Evolutionary conservation across 2,329 filamentous ascomycete species (phyloP).

Genomic region (Fusarium chlamydosporum): DNA sequence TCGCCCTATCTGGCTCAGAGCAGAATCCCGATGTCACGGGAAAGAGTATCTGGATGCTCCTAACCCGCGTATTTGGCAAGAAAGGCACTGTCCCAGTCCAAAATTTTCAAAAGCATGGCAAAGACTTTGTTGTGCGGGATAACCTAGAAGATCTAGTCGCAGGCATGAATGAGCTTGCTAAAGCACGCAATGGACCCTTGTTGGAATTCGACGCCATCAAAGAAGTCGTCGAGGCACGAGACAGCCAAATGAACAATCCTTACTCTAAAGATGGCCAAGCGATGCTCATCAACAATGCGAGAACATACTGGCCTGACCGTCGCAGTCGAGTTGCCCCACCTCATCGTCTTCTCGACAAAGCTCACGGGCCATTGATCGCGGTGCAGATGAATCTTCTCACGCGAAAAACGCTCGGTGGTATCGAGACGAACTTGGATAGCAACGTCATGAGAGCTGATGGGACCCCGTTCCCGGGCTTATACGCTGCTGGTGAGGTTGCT

Average conservation of each 20-base stretch:
- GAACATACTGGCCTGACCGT: slow-evolving; percentile 69
- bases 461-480: slow-evolving; percentile 66
- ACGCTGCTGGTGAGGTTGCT: slow-evolving; percentile 72
- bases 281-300: slow-evolving; percentile 72
- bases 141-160: slow-evolving; percentile 68
- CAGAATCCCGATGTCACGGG: slow-evolving; percentile 73
- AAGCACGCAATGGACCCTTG: slow-evolving; percentile 60
- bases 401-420: slow-evolving; percentile 71
- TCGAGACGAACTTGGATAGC: slow-evolving; percentile 71
- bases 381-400: slow-evolving; percentile 73
- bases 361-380: slow-evolving; percentile 71
- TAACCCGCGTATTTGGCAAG: slow-evolving; percentile 65
- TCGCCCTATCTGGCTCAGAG: slow-evolving; percentile 73
- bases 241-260: slow-evolving; percentile 68
- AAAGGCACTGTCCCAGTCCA: slow-evolving; percentile 69
- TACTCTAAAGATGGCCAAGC: slow-evolving; percentile 73
- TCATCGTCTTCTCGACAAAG: slow-evolving; percentile 67
- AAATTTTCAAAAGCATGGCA: slow-evolving; percentile 70
- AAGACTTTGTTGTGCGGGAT: slow-evolving; percentile 71
- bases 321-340: slow-evolving; percentile 66
- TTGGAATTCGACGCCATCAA: slow-evolving; percentile 63
- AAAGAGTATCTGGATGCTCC: slow-evolving; percentile 68
- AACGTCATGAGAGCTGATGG: slow-evolving; percentile 68
- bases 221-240: slow-evolving; percentile 66
- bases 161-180: slow-evolving; percentile 71